phyloP scores from a whole-genome alignment of 345 rosid genomes.

The Brassica cretica region DNA sequence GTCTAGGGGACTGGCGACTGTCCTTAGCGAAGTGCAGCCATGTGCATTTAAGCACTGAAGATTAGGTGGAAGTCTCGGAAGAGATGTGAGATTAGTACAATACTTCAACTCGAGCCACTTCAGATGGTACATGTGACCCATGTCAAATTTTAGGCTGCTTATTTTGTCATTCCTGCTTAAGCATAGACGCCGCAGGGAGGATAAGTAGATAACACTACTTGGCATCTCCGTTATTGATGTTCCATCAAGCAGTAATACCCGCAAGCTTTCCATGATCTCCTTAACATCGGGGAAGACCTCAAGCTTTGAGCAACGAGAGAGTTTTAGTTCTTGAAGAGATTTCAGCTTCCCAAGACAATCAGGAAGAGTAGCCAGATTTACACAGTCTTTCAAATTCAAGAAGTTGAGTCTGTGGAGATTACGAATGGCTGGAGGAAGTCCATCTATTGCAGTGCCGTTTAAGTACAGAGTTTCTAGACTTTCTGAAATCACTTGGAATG shows the following conservation, averaged over 20 bases:
- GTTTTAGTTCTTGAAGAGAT: constrained; percentile 26
- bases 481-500: constrained; percentile 18
- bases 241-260: constrained; percentile 16
- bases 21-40: constrained; percentile 20
- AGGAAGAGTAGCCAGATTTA: constrained; percentile 1
- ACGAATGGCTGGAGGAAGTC: constrained; percentile 24
- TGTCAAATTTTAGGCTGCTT: background rate
- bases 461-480: constrained; percentile 12
- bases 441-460: constrained; percentile 17
- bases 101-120: constrained; percentile 25
- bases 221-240: constrained; percentile 24
- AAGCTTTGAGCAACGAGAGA: constrained; percentile 21
- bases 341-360: constrained; percentile 6
- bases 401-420: constrained; percentile 5
- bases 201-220: background rate
- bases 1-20: background rate
- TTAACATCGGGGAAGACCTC: background rate
- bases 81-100: constrained; percentile 29
- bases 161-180: constrained; percentile 23
- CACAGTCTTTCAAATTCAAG: constrained; percentile 22
- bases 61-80: constrained; percentile 26
- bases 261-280: background rate
- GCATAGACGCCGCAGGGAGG: constrained; percentile 3
- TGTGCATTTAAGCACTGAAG: constrained; percentile 29
- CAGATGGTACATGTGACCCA: constrained; percentile 4